Percentiles rank a stretch among this genome's conserved stretches.
Evolutionary conservation across 140 eudicot species (phyloP).

Genomic region (Ambrosia hybrid): DNA sequence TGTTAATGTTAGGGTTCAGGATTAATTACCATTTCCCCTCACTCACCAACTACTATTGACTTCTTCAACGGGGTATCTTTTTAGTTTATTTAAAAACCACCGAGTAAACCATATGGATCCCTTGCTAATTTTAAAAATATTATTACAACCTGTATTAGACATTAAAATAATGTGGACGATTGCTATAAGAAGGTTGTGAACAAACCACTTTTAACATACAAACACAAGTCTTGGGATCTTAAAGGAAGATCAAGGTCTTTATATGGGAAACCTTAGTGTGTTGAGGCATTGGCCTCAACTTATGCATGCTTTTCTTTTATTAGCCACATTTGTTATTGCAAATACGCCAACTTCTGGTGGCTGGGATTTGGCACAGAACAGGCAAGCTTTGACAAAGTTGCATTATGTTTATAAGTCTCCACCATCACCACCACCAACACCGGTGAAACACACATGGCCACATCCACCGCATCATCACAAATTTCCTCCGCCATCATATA

Average conservation of each 20-base stretch:
- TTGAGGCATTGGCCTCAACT: constrained; percentile 40
- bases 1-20: not conserved
- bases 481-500: constrained; percentile 19
- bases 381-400: constrained; percentile 1
- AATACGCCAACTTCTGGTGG: constrained; percentile 26
- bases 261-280: constrained; percentile 22
- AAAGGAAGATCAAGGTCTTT: not conserved
- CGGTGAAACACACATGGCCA: constrained; percentile 7
- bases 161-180: constrained; percentile 4
- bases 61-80: not conserved
- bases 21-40: not conserved
- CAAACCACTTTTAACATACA: constrained; percentile 3
- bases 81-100: not conserved
- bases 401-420: constrained; percentile 32
- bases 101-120: not conserved
- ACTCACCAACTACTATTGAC: constrained; percentile 14
- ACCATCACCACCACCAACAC: constrained; percentile 23
- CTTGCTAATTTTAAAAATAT: not conserved
- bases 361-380: constrained; percentile 20
- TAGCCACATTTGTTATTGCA: constrained; percentile 33
- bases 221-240: not conserved
- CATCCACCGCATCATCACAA: constrained; percentile 7
- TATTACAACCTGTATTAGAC: constrained; percentile 15
- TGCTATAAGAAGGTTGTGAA: constrained; percentile 15
- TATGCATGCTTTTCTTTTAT: constrained; percentile 27